Conservation (phyloP, 1,139 yeast genomes). For the Candida buenavistaensis region DNA sequence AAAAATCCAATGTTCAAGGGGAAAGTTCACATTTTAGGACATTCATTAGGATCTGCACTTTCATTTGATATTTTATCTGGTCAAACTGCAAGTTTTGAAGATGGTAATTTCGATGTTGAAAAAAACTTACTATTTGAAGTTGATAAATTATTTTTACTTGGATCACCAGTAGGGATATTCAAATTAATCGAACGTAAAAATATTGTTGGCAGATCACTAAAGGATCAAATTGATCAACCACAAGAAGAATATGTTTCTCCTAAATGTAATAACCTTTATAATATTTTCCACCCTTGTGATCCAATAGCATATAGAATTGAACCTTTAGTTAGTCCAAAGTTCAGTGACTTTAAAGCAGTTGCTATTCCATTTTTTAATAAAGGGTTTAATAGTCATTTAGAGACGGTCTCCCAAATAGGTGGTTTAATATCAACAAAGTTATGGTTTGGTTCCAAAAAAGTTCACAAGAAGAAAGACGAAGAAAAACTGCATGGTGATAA, state of each 20-base stretch:
- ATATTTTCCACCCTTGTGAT: slow-evolving; percentile 84
- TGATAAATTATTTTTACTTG: slow-evolving; percentile 76
- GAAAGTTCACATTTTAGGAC: slow-evolving; percentile 80
- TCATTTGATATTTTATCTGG: slow-evolving; percentile 70
- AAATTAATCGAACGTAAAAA: slow-evolving; percentile 63
- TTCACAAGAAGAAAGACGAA: no score
- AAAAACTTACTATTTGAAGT: slow-evolving; percentile 64
- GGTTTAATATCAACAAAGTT: slow-evolving; percentile 47
- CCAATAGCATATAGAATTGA: slow-evolving; percentile 87
- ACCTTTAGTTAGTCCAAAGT: slow-evolving; percentile 63
- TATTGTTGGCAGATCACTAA: slow-evolving; percentile 40
- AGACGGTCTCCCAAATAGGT: slow-evolving; percentile 37
- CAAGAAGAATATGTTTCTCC: slow-evolving; percentile 36
- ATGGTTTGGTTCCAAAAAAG: slow-evolving; percentile 43
- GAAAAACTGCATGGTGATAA: slow-evolving; percentile 14
- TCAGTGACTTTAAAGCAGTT: slow-evolving; percentile 60
- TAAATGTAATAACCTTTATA: slow-evolving; percentile 62
- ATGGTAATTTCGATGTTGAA: slow-evolving; percentile 20
- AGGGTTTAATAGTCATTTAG: slow-evolving; percentile 46
- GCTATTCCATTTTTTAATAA: slow-evolving; percentile 54
- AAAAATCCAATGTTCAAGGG: slow-evolving; percentile 79
- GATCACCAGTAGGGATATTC: slow-evolving; percentile 90
- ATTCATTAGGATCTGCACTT: slow-evolving; percentile 87
- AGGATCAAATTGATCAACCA: slow-evolving; percentile 19
- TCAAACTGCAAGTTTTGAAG: slow-evolving; percentile 42